A percentile compares a stretch with the other conserved stretches of the same genome.
These are phyloP conservation scores for Tulasnella sp. DNA, from an alignment of 768 basidiomycete genomes.

Conservation along the genomic window DNA sequence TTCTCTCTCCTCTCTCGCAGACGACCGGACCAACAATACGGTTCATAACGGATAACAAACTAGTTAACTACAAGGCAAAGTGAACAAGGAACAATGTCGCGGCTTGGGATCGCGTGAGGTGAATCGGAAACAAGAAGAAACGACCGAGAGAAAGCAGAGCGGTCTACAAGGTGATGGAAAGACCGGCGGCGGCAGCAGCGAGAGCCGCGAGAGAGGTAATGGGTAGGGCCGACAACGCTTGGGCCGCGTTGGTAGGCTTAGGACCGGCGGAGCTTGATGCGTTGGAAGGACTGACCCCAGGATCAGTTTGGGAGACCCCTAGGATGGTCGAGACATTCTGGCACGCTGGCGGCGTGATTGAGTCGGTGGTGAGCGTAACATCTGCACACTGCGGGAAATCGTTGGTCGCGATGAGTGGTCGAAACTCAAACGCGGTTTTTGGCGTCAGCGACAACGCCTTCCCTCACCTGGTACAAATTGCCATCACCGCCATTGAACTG, in stretches of 20 bases:
- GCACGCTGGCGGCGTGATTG: slow-evolving; percentile 1
- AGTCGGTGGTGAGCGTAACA: slow-evolving; percentile 1
- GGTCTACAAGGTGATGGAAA: not conserved
- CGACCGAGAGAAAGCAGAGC: no score
- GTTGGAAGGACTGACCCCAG: no score
- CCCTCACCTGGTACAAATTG: slow-evolving; percentile 48
- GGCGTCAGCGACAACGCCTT: not conserved
- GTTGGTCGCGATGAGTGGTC: not conserved
- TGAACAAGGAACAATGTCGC: no score
- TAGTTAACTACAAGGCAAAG: no score
- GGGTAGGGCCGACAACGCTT: not conserved
- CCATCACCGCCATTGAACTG: slow-evolving; percentile 61
- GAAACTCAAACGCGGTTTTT: not conserved
- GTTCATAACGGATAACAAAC: no score
- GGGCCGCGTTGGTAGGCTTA: not conserved
- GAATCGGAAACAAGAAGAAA: no score
- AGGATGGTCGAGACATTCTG: not conserved
- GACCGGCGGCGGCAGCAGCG: not conserved
- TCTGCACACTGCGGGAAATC: not conserved
- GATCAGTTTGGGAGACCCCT: not conserved
- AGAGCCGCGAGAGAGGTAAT: not conserved
- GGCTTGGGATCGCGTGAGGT: no score
- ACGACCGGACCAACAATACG: no score
- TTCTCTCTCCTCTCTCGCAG: no score
- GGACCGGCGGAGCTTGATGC: no score